phyloP scores from a whole-genome alignment of 2,329 filamentous ascomycete species.

The Paecilomyces niveus region DNA sequence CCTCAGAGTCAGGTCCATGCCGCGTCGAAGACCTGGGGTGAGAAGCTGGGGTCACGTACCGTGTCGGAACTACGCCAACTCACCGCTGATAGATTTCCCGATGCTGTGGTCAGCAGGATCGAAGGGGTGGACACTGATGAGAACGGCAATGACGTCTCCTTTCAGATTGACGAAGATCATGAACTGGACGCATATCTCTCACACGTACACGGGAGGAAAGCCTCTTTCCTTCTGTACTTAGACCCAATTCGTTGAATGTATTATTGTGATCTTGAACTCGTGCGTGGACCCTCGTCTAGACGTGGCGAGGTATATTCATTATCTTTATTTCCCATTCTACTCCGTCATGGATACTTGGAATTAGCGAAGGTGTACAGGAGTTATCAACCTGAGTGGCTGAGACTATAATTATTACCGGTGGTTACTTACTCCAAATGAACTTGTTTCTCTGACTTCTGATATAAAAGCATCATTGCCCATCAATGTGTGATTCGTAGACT shows the following conservation, averaged over 20 bases:
- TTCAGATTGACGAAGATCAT: slow-evolving; percentile 62
- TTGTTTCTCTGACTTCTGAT: too few relatives aligned
- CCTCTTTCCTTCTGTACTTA: slow-evolving; percentile 44
- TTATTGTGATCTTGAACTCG: slow-evolving; percentile 8
- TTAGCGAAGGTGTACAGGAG: neutral
- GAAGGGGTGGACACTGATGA: slow-evolving; percentile 60
- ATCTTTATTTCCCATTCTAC: neutral
- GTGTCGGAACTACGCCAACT: slow-evolving; percentile 57
- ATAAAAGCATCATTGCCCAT: too few relatives aligned
- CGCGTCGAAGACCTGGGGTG: slow-evolving; percentile 54
- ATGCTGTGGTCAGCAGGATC: slow-evolving; percentile 52
- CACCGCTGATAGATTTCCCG: slow-evolving; percentile 55
- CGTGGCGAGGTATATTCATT: neutral
- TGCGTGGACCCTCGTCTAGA: neutral
- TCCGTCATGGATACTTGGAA: neutral
- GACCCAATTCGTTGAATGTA: slow-evolving; percentile 14
- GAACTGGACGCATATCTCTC: slow-evolving; percentile 66
- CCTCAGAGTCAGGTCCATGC: slow-evolving; percentile 51
- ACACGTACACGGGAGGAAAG: slow-evolving; percentile 53
- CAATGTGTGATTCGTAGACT: too few relatives aligned
- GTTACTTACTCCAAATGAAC: neutral
- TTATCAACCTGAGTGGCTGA: neutral
- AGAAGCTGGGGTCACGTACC: slow-evolving; percentile 52
- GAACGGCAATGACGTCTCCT: slow-evolving; percentile 53
- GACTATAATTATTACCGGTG: neutral